Percentiles rank a stretch among this genome's conserved stretches.
Evolutionary conservation across 2,329 filamentous ascomycete genomes (phyloP).

Genomic region (Ramichloridium luteum): DNA sequence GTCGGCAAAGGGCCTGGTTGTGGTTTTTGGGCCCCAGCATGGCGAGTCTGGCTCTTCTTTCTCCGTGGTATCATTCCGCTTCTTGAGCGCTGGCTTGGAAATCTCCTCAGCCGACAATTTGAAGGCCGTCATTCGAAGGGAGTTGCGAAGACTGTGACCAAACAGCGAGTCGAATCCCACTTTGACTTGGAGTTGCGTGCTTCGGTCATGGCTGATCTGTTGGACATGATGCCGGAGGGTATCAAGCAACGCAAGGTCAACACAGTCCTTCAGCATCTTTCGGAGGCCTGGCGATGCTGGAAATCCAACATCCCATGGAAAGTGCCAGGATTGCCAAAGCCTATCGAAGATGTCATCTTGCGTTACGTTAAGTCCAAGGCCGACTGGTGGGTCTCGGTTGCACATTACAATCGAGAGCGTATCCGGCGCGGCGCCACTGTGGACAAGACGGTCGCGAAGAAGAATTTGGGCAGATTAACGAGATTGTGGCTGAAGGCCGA

Average conservation of each 20-base stretch:
- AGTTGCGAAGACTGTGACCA: slow-evolving; percentile 96
- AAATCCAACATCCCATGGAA: slow-evolving; percentile 99
- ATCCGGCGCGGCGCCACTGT: slow-evolving; percentile 94
- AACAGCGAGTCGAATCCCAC: slow-evolving; percentile 96
- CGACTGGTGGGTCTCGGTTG: slow-evolving; percentile 99
- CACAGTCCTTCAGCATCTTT: slow-evolving; percentile 90
- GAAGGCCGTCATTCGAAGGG: slow-evolving; percentile 98
- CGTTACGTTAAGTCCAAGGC: slow-evolving; percentile 98
- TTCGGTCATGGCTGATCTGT: slow-evolving; percentile 96
- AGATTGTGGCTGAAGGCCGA: slow-evolving; percentile 95
- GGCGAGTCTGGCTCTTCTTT: slow-evolving; percentile 98
- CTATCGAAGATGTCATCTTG: slow-evolving; percentile 96
- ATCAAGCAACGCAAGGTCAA: slow-evolving; percentile 99
- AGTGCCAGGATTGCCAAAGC: slow-evolving; percentile 87
- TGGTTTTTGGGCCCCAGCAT: slow-evolving; percentile 97
- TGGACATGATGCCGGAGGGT: slow-evolving; percentile 99
- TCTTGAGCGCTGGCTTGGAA: slow-evolving; percentile 93
- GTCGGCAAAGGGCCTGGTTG: slow-evolving; percentile 96
- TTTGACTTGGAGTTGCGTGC: slow-evolving; percentile 95
- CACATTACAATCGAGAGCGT: slow-evolving; percentile 95
- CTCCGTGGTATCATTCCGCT: slow-evolving; percentile 97
- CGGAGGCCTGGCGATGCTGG: slow-evolving; percentile 98
- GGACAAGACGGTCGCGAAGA: slow-evolving; percentile 98
- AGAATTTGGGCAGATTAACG: slow-evolving; percentile 90
- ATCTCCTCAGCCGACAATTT: slow-evolving; percentile 90